phyloP scores from a whole-genome alignment of 768 basidiomycete species.

The Boletus speciosus region DNA sequence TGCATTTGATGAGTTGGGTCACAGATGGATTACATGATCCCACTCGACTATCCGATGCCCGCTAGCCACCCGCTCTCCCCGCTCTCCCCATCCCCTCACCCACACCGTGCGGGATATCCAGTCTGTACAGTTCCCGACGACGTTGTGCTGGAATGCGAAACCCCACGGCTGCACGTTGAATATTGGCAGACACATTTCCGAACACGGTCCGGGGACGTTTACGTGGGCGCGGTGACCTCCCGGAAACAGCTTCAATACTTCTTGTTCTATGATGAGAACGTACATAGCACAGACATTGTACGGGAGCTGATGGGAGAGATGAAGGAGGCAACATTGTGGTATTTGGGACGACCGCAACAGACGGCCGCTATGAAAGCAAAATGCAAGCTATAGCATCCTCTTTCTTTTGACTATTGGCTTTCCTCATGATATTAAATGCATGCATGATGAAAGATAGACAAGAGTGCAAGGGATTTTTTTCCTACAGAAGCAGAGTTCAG shows the following conservation, averaged over 20 bases:
- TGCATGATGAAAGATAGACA: not conserved
- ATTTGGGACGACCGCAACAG: constrained; percentile 1
- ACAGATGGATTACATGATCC: not conserved
- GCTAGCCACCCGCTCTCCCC: not conserved
- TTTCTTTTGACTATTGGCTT: not conserved
- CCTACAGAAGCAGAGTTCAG: too few species aligned
- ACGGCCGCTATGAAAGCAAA: too few species aligned
- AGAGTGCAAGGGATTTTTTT: too few species aligned
- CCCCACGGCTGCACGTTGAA: constrained; percentile 1
- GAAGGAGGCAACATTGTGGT: constrained; percentile 27
- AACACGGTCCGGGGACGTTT: constrained; percentile 36
- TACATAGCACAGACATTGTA: constrained; percentile 36
- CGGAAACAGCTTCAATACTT: constrained; percentile 32
- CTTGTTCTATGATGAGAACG: constrained; percentile 42
- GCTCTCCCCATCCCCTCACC: not conserved
- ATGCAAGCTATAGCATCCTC: not conserved
- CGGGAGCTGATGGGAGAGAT: constrained; percentile 45
- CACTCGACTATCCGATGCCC: constrained; percentile 4
- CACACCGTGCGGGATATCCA: not conserved
- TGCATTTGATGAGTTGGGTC: not conserved
- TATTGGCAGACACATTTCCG: constrained; percentile 21
- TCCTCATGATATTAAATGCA: not conserved
- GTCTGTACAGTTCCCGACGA: not conserved
- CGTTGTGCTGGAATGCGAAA: not conserved
- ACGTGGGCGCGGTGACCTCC: constrained; percentile 41